Evolutionary conservation across 768 basidiomycete genomes (phyloP).

Genomic region (Tremella yokohamensis): DNA sequence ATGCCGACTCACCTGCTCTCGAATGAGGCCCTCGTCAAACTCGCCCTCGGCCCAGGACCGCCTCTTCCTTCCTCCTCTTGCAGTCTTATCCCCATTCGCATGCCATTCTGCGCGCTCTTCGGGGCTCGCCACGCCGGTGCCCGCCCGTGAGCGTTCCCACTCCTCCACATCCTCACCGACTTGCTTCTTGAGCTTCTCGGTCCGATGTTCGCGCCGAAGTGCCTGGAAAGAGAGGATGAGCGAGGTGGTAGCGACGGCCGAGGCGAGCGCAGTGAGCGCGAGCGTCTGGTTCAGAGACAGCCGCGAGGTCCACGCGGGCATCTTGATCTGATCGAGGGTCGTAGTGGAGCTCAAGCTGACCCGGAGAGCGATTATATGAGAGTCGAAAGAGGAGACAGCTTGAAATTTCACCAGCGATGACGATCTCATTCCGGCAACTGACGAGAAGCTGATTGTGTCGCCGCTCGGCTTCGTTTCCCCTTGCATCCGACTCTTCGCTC

Average conservation of each 20-base stretch:
- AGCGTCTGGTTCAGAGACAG: constrained; percentile 38
- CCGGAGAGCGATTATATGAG: neutral
- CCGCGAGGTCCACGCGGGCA: constrained; percentile 4
- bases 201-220: constrained; percentile 44
- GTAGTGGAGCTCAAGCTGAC: no score
- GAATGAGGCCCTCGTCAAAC: constrained; percentile 69
- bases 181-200: constrained; percentile 46
- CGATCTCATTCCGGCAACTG: no score
- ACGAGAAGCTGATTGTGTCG: no score
- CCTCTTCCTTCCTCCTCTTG: constrained; percentile 16
- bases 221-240: constrained; percentile 49
- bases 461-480: no score
- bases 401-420: neutral
- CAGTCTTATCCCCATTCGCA: constrained; percentile 17
- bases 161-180: constrained; percentile 46
- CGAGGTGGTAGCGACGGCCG: constrained; percentile 42
- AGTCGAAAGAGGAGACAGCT: neutral
- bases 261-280: constrained; percentile 40
- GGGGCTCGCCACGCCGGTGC: constrained; percentile 23
- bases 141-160: constrained; percentile 34
- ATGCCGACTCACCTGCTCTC: constrained; percentile 57
- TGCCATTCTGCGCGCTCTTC: constrained; percentile 32
- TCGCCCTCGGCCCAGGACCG: constrained; percentile 44
- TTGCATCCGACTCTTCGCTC: no score
- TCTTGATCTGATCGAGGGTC: neutral